Conservation (phyloP, 2,329 filamentous ascomycete species). For the Coniochaeta sp. region DNA sequence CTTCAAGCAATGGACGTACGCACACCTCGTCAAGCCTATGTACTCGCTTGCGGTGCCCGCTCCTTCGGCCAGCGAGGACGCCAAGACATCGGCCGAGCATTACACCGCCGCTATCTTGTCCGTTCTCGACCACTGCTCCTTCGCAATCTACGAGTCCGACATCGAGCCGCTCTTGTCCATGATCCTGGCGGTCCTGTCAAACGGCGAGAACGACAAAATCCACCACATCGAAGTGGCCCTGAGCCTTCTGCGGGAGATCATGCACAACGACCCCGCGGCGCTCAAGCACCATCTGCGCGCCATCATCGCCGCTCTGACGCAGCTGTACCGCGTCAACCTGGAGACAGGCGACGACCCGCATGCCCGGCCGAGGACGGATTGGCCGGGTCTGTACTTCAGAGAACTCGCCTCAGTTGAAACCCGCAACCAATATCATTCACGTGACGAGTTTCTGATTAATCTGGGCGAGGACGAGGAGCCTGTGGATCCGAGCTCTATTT, state of each 20-base stretch:
- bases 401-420: background rate
- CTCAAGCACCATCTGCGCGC: slow-evolving; percentile 41
- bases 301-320: slow-evolving; percentile 36
- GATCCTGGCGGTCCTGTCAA: slow-evolving; percentile 38
- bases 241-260: slow-evolving; percentile 38
- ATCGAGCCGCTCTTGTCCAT: slow-evolving; percentile 38
- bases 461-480: too few relatives aligned
- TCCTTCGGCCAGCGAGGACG: slow-evolving; percentile 10
- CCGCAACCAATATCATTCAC: too few relatives aligned
- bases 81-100: slow-evolving; percentile 18
- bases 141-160: slow-evolving; percentile 45
- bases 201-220: slow-evolving; percentile 17
- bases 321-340: slow-evolving; percentile 22
- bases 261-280: slow-evolving; percentile 35
- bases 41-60: slow-evolving; percentile 30
- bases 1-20: slow-evolving; percentile 38
- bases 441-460: background rate
- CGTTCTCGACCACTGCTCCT: slow-evolving; percentile 41
- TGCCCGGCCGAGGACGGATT: slow-evolving; percentile 13
- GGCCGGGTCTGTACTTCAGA: slow-evolving; percentile 4
- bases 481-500: background rate
- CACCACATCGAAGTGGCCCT: slow-evolving; percentile 26
- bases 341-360: background rate
- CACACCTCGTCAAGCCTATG: slow-evolving; percentile 37
- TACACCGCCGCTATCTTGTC: slow-evolving; percentile 41